Evolutionary conservation across 257 asterid species (phyloP).

Genomic region (Gardenia jasminoides): DNA sequence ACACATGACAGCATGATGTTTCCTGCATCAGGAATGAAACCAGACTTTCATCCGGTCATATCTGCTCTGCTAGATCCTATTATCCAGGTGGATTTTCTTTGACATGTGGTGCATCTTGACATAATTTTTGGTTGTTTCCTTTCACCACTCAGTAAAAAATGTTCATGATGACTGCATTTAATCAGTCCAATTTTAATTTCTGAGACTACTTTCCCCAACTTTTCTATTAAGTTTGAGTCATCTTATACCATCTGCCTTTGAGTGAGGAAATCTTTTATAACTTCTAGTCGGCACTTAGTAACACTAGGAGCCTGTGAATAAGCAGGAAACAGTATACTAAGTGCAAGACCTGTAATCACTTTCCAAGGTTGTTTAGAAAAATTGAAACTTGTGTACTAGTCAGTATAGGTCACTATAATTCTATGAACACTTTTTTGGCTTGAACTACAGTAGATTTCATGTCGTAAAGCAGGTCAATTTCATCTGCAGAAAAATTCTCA

Average conservation of each 20-base stretch:
- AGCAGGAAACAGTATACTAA: neutral
- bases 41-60: conserved; percentile 81
- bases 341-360: neutral
- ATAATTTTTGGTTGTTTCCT: neutral
- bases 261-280: neutral
- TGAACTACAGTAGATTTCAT: neutral
- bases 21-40: conserved; percentile 67
- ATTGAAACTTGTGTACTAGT: neutral
- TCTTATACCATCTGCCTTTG: neutral
- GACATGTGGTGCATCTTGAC: neutral
- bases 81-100: conserved; percentile 60
- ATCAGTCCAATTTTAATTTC: neutral
- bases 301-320: neutral
- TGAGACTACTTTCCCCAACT: neutral
- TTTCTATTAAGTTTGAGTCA: neutral
- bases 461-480: neutral
- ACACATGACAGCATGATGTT: conserved; percentile 87
- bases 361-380: neutral
- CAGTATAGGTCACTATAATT: neutral
- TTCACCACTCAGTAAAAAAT: neutral
- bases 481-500: neutral
- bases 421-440: neutral
- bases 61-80: conserved; percentile 96
- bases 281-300: neutral
- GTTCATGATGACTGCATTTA: neutral